Evolutionary conservation across 2,329 filamentous ascomycete genomes (phyloP), one percentile per base, ranked within the genome.

Genomic region (Exophiala alcalophila): DNA sequence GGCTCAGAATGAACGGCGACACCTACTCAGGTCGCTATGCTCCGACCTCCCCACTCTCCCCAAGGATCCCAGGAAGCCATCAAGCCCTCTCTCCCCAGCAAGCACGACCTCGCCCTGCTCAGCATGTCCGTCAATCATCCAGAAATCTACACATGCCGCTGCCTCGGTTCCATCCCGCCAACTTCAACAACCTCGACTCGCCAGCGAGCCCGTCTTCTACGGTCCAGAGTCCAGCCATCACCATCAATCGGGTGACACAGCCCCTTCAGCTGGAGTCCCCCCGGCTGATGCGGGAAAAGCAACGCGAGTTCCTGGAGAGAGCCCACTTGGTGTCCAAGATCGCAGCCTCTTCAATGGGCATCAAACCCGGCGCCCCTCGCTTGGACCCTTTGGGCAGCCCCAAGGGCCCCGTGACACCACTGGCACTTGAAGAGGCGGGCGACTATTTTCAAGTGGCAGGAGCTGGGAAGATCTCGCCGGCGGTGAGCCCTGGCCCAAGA

Each of bases 131-230:
- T 39, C 67, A 68, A 51, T 52, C 62, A n/a, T 55, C 58, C 10
- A 58, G 64, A 10, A 52, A 57, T 18, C 61, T 68, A 54, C 60
- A 67, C 32, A 61, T 71, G 30, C 65, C 53, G 32, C 57, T 71
- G 12, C 68, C 68, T n/a, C 63, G 67, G 19, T 71, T 68, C 50
- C 68, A 71, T 52, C 68, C 69, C 1, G 63, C 67, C 7, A 64
- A 68, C 42, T 71, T 69, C 46, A 65, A 65, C 38, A 37, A 54
- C 44, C 18, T 19, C 49, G 18, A 50, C 52, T 15, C 45, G 43
- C 10, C 64, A 62, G 44, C 63, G 59, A n/a, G 52, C 55, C 3
- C 62, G 53, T 15, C 65, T 57, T 30, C 63, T 50, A n/a, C 62
- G 1, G 35, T 49, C 14, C 53, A 50, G 61, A 50, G 52, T 54